Percentiles rank a stretch among this genome's conserved stretches.
Conservation (phyloP, 345 rosid species). For the Moricandia moricandioides region DNA sequence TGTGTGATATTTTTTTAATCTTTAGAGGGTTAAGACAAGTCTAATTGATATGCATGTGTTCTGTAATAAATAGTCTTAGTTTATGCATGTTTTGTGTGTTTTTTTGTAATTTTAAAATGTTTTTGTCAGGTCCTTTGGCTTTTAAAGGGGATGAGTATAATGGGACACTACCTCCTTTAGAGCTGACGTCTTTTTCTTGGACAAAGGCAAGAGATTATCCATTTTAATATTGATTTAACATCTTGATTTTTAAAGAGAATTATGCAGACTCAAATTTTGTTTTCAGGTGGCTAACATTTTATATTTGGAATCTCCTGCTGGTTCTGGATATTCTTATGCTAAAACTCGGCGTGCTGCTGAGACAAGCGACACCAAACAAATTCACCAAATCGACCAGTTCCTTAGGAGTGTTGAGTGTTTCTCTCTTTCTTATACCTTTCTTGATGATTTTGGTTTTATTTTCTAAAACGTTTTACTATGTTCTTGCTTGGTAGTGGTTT, state of each 20-base stretch:
- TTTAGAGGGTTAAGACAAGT: background rate
- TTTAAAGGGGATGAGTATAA: slow-evolving; percentile 55
- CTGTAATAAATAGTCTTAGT: background rate
- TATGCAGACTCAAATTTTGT: background rate
- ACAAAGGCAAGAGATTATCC: slow-evolving; percentile 43
- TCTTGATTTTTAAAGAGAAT: background rate
- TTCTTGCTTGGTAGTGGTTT: slow-evolving; percentile 52
- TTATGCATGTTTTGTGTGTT: background rate
- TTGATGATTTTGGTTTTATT: background rate
- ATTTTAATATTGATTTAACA: background rate
- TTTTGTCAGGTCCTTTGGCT: slow-evolving; percentile 58
- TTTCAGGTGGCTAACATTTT: slow-evolving; percentile 61
- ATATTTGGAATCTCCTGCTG: slow-evolving; percentile 72
- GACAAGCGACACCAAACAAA: slow-evolving; percentile 52
- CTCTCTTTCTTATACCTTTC: background rate
- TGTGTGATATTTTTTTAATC: background rate
- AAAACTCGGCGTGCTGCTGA: slow-evolving; percentile 35
- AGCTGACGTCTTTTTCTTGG: slow-evolving; percentile 64
- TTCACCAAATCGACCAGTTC: slow-evolving; percentile 47
- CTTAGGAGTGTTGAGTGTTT: slow-evolving; percentile 46
- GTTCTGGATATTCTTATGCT: slow-evolving; percentile 75
- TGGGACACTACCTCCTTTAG: slow-evolving; percentile 65
- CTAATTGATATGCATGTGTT: background rate
- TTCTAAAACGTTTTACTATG: background rate
- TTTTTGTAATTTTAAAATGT: background rate